Base-by-base conservation (phyloP, 2,329 filamentous ascomycete species). In the Emmonsiellopsis sp. region DNA sequence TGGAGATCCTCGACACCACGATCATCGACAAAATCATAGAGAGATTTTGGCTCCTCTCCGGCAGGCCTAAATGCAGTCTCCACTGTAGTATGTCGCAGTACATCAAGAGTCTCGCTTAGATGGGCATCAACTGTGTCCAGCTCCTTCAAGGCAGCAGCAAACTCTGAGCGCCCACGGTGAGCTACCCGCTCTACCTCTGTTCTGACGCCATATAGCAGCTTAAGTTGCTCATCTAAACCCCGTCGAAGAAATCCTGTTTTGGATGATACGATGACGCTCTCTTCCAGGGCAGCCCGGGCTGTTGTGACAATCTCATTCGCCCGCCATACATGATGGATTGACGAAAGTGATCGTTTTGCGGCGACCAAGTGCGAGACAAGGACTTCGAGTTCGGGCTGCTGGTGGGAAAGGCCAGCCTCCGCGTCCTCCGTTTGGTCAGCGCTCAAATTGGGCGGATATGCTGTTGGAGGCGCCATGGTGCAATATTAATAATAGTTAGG, bases 281-380 rank as follows among this genome's bases (percentile, higher is more conserved):
- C 86, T 65, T 95, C 88, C 59, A 95, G 78, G 35, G 88, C 81
- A 34, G 79, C 75, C 35, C 89, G 85, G 4, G 90, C 89, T 11
- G 81, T 77, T 16, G 82, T 89, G 44, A 93, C 86, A 53, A 96
- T 84, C 64, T 94, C 87, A 65, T 93, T 91, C 59, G 90, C 91
- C 55, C 88, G 87, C 66, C 88, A 85, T 50, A 96, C 89, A 56
- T 87, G 84, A 42, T 79, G 82, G 67, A 94, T 90, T 9, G 89
- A 89, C 13, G 87, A 87, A 4, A 97, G 79, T 1, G 91, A 91
- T 44, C 89, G 83, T 68, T 96, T 96, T 7, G 92, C 87, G 32
- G 86, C 85, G 41, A 96, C 82, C 37, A 96, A 85, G 71, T 95
- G 84, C 51, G 83, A 81, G 53, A 96, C 87, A 43, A 97, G 82